Evolutionary conservation across 768 basidiomycete species (phyloP).

Genomic region (Kwoniella shandongensis): DNA sequence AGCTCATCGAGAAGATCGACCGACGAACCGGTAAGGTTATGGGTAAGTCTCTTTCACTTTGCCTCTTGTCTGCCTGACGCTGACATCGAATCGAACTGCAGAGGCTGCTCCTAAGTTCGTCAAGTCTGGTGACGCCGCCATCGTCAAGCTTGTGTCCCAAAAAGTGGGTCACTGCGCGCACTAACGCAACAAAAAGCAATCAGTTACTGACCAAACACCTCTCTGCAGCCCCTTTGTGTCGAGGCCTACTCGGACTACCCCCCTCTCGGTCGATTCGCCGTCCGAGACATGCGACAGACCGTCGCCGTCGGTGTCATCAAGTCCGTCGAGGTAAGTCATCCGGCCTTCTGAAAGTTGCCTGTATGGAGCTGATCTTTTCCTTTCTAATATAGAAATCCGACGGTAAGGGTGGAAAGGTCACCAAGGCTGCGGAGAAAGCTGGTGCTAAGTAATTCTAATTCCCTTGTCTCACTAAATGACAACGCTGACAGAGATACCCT

Average conservation of each 20-base stretch:
- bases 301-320: constrained; percentile 99
- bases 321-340: constrained; percentile 64
- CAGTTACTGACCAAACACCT: too few species aligned
- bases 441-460: background rate
- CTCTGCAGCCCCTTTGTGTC: constrained; percentile 94
- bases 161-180: too few species aligned
- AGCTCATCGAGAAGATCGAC: constrained; percentile 93
- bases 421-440: constrained; percentile 45
- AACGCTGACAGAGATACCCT: constrained; percentile 15
- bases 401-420: constrained; percentile 76
- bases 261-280: constrained; percentile 92
- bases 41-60: background rate
- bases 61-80: too few species aligned
- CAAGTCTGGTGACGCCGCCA: constrained; percentile 99
- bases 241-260: constrained; percentile 90
- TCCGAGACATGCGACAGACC: constrained; percentile 99
- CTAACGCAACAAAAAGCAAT: too few species aligned
- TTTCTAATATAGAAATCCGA: constrained; percentile 57
- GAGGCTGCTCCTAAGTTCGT: constrained; percentile 82
- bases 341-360: constrained; percentile 58
- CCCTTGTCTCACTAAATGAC: background rate
- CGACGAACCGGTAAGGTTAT: constrained; percentile 94
- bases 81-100: too few species aligned
- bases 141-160: constrained; percentile 97
- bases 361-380: constrained; percentile 5